Evolutionary conservation across 2,329 filamentous ascomycete species (phyloP).

Genomic region (Venturia carpophila): DNA sequence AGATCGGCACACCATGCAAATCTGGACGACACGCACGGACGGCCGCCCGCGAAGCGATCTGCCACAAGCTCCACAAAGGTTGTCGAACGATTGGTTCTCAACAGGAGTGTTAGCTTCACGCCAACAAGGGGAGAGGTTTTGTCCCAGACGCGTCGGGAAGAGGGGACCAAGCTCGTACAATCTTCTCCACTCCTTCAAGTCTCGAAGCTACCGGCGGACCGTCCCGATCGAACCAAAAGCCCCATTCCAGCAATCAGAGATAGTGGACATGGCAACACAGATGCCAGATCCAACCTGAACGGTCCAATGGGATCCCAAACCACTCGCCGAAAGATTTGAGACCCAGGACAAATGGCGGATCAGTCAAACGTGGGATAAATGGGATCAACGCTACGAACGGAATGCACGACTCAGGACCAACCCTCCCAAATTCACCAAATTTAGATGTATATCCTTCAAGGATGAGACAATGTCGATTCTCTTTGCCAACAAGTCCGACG

Average conservation of each 20-base stretch:
- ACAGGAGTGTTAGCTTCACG: background rate
- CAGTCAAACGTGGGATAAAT: background rate
- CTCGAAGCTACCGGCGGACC: background rate
- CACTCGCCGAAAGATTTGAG: background rate
- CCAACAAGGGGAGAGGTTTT: background rate
- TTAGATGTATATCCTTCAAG: background rate
- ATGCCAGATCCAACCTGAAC: background rate
- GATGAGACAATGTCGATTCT: background rate
- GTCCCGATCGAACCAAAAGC: background rate
- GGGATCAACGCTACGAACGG: background rate
- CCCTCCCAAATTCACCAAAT: background rate
- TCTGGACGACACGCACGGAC: background rate
- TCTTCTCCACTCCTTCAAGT: background rate
- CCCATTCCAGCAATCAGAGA: background rate
- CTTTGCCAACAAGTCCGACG: background rate
- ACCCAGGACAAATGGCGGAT: background rate
- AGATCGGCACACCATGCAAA: background rate
- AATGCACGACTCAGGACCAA: background rate
- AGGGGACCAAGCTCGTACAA: background rate
- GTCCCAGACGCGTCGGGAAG: background rate
- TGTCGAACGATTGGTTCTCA: background rate
- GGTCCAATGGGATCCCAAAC: background rate
- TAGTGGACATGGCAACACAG: background rate
- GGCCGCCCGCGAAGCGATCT: background rate
- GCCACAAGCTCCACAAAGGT: background rate